Evolutionary conservation across 2,329 filamentous ascomycete genomes (phyloP), one percentile per base, ranked within the genome.

Genomic region (Aspergillus quadricinctus): DNA sequence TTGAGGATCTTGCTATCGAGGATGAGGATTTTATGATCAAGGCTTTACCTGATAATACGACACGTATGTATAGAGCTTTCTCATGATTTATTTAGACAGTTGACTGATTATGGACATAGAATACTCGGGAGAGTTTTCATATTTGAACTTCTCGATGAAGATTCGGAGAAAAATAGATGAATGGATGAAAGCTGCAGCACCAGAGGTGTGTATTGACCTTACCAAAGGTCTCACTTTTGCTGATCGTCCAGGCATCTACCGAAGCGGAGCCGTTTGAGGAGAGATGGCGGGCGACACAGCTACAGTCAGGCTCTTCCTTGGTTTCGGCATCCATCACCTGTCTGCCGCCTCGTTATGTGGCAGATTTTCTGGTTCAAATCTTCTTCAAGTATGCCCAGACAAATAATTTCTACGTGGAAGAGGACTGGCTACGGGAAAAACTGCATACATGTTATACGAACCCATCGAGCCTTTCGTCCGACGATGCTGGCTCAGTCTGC

Each of bases 51-150:
- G 68, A 74, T 64, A 75, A 74, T 59, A 71, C 72, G 27, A 72
- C 72, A 43, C 73, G 73, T 76, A 63, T 56, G 72, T 62, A 52
- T 28, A 3, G 4, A 10, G n/a, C 23, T 10, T 25, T 45, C 45
- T 25, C 10, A 28, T 59, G 54, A 31, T 52, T 55, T 7, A 49
- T 50, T 11, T 46, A 23, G 9, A 23, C 9, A 6, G 21, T 5
- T 23, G n/a, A 10, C 21, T 9, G 48, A 56, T 29, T 28, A 53
- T 35, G 4, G 4, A 6, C 49, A 43, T 48, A 75, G 74, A 78
- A 57, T 78, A 78, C 59, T 78, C 75, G 3, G 75, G 75, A 21
- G 75, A 78, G 57, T 77, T 77, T 52, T 76, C 73, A 8, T 77
- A 77, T 52, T 64, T 77, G 54, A 77, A 75, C 52, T 77, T 78